Percentiles rank a stretch among this genome's conserved stretches.
Conservation (phyloP, 331 rosid species). For the Cydonia oblonga region DNA sequence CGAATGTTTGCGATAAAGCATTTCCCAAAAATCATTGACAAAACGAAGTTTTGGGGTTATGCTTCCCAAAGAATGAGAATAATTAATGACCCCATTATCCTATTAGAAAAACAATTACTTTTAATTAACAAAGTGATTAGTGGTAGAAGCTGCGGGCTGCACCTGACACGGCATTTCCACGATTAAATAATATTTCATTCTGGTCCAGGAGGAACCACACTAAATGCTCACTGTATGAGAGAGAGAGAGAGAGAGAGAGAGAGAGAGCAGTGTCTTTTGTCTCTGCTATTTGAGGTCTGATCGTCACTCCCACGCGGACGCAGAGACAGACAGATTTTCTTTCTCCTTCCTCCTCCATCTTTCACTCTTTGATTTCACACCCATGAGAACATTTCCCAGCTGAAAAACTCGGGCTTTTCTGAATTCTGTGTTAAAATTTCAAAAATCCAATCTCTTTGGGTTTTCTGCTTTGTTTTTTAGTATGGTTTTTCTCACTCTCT, state of each 20-base stretch:
- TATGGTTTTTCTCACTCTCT: background rate
- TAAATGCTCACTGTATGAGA: background rate
- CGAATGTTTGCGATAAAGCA: background rate
- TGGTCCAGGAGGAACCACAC: background rate
- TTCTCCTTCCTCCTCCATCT: background rate
- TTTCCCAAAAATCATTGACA: background rate
- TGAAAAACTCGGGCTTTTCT: background rate
- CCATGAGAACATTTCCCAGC: background rate
- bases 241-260: too few relatives aligned
- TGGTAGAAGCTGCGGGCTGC: slow-evolving; percentile 11
- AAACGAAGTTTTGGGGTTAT: background rate
- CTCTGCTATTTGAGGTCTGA: too few relatives aligned
- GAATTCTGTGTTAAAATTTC: background rate
- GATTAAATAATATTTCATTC: too few relatives aligned
- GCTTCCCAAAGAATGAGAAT: slow-evolving; percentile 6
- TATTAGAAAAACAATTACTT: background rate
- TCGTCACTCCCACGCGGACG: slow-evolving; percentile 36
- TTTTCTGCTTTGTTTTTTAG: background rate
- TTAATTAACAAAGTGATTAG: slow-evolving; percentile 2
- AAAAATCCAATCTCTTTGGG: background rate
- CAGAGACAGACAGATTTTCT: slow-evolving; percentile 1
- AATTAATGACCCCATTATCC: too few relatives aligned
- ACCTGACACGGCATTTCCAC: too few relatives aligned
- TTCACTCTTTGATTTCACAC: background rate
- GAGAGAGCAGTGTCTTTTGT: too few relatives aligned